Percentiles rank a stretch among this genome's conserved stretches.
These are phyloP conservation scores for Chaetoscypha palmicola DNA, from an alignment of 2,329 filamentous ascomycete genomes.

Conservation along the genomic window DNA sequence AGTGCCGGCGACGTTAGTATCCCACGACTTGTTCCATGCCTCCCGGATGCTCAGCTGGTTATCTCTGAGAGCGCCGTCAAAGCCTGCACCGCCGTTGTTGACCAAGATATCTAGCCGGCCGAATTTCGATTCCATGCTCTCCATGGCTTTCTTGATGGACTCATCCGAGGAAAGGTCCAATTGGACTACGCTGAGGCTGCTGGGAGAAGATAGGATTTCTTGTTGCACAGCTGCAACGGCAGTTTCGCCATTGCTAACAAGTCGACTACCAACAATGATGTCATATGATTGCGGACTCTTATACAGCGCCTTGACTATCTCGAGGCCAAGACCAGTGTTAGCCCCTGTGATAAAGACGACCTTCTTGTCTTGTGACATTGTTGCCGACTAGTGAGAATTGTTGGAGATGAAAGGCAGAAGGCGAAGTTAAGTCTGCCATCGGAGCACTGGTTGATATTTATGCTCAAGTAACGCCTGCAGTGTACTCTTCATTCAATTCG, in stretches of 20 bases:
- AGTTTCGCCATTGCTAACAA: conserved; percentile 35
- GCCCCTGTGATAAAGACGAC: conserved; percentile 35
- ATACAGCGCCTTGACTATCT: conserved; percentile 28
- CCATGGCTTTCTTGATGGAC: conserved; percentile 29
- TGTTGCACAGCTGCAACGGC: conserved; percentile 28
- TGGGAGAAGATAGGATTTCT: conserved; percentile 15
- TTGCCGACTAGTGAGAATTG: conserved; percentile 14
- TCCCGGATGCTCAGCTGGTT: conserved; percentile 27
- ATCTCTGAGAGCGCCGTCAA: conserved; percentile 28
- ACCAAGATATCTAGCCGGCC: conserved; percentile 33
- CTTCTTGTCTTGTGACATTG: conserved; percentile 16
- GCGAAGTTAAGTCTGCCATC: conserved; percentile 14
- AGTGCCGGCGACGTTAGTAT: conserved; percentile 38
- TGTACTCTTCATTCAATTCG: conserved; percentile 13
- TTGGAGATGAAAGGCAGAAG: conserved; percentile 16
- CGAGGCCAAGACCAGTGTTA: conserved; percentile 37
- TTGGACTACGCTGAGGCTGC: conserved; percentile 22
- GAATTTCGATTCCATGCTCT: conserved; percentile 24
- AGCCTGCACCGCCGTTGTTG: conserved; percentile 29
- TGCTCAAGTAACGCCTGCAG: conserved; percentile 13
- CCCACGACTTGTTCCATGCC: conserved; percentile 34
- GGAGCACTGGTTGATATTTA: conserved; percentile 15
- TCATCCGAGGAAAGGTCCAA: conserved; percentile 31
- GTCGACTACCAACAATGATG: conserved; percentile 39
- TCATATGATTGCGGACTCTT: conserved; percentile 16